These are phyloP conservation scores for Ogataea nonfermentans DNA, from an alignment of 805 yeast species.

Conservation along the genomic window DNA sequence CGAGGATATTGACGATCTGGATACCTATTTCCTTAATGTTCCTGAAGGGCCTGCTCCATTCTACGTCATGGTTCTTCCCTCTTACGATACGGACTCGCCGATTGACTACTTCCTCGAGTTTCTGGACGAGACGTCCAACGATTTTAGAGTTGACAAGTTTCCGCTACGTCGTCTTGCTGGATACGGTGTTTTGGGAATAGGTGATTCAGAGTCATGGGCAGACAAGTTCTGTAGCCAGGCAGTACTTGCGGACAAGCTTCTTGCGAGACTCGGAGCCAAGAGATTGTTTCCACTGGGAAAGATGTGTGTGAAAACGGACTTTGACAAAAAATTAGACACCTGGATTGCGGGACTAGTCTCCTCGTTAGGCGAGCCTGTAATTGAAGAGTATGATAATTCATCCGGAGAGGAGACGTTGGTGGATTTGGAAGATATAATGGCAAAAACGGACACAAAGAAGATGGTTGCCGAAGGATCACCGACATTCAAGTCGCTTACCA, in stretches of 20 bases:
- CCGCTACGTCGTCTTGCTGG: slow-evolving; percentile 73
- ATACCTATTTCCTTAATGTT: slow-evolving; percentile 69
- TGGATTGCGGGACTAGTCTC: slow-evolving; percentile 65
- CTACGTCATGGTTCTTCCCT: slow-evolving; percentile 77
- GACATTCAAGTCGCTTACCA: slow-evolving; percentile 81
- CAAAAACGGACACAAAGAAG: slow-evolving; percentile 57
- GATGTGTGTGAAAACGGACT: slow-evolving; percentile 73
- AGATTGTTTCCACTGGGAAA: slow-evolving; percentile 81
- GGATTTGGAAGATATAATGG: slow-evolving; percentile 89
- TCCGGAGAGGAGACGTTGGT: slow-evolving; percentile 49
- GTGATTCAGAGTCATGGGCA: slow-evolving; percentile 83
- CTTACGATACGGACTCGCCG: slow-evolving; percentile 91
- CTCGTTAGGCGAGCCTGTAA: slow-evolving; percentile 37
- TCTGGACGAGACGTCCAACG: slow-evolving; percentile 75
- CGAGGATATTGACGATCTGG: slow-evolving; percentile 78
- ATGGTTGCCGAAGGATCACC: slow-evolving; percentile 92
- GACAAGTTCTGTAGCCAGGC: slow-evolving; percentile 87
- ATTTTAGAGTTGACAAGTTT: slow-evolving; percentile 80
- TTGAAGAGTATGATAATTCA: slow-evolving; percentile 21
- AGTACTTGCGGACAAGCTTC: slow-evolving; percentile 63
- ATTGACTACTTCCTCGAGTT: slow-evolving; percentile 83
- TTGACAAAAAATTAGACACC: slow-evolving; percentile 55
- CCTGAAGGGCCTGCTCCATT: slow-evolving; percentile 51
- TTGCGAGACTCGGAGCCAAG: slow-evolving; percentile 83
- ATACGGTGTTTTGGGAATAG: slow-evolving; percentile 82